Evolutionary conservation across 2,329 filamentous ascomycete species (phyloP).

Genomic region (Fusarium buxicola): DNA sequence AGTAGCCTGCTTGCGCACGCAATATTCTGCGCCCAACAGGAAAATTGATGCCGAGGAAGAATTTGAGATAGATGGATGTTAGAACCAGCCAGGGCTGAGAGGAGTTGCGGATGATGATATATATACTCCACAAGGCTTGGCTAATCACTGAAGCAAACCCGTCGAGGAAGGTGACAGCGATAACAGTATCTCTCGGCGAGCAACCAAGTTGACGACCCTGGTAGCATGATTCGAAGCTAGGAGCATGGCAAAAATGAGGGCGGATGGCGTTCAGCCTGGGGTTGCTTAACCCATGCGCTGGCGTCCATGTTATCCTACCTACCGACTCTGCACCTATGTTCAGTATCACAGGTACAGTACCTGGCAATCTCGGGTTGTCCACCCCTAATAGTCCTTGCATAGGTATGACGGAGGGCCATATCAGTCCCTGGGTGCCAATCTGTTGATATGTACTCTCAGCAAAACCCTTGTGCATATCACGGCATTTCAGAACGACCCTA

Average conservation of each 20-base stretch:
- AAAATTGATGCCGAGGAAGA: no score
- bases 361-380: not conserved
- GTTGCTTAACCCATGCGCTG: not conserved
- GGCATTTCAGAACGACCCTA: not conserved
- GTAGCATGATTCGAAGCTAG: not conserved
- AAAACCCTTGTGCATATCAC: not conserved
- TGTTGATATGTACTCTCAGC: not conserved
- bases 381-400: slow-evolving; percentile 10
- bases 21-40: not conserved
- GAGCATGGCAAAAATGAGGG: slow-evolving; percentile 1
- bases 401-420: not conserved
- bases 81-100: no score
- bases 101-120: not conserved
- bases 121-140: not conserved
- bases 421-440: not conserved
- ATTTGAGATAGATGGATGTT: no score
- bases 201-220: not conserved
- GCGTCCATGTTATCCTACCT: no score
- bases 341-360: not conserved
- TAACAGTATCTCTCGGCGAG: not conserved
- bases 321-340: not conserved
- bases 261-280: not conserved
- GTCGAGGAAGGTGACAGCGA: not conserved
- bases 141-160: not conserved
- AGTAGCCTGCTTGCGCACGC: not conserved